Percentiles rank a stretch among this genome's conserved stretches.
phyloP scores from a whole-genome alignment of 2,329 filamentous ascomycete species.

The Colletotrichum tamarilloi region DNA sequence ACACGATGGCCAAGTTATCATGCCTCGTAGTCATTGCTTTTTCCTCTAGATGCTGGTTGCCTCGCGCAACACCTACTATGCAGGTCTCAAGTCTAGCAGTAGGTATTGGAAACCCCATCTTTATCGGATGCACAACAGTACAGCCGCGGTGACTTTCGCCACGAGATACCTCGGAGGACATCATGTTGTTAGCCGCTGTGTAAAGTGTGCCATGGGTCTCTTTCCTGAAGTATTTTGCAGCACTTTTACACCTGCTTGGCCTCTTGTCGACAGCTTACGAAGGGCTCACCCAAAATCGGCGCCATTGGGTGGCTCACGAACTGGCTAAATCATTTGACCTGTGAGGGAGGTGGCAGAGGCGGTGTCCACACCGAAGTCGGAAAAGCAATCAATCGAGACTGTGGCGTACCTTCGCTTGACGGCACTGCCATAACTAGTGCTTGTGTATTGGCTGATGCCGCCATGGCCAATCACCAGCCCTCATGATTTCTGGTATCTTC shows the following conservation, averaged over 20 bases:
- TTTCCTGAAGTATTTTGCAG: too few species aligned
- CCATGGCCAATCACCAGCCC: not conserved
- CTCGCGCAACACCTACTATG: not conserved
- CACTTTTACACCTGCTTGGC: not conserved
- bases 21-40: not conserved
- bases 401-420: not conserved
- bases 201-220: too few species aligned
- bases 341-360: not conserved
- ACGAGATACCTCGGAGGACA: not conserved
- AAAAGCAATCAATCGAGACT: not conserved
- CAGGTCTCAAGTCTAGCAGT: not conserved
- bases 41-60: not conserved
- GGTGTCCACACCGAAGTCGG: not conserved
- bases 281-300: not conserved
- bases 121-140: not conserved
- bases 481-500: not conserved
- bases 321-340: not conserved
- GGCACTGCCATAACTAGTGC: not conserved
- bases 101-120: not conserved
- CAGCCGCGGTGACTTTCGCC: not conserved
- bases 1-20: not conserved
- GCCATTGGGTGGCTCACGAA: not conserved
- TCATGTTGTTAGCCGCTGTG: not conserved
- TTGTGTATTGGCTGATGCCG: not conserved
- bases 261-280: not conserved